Base-by-base conservation (phyloP, 495 filamentous ascomycete species). In the Lasiosphaeria hispida region DNA sequence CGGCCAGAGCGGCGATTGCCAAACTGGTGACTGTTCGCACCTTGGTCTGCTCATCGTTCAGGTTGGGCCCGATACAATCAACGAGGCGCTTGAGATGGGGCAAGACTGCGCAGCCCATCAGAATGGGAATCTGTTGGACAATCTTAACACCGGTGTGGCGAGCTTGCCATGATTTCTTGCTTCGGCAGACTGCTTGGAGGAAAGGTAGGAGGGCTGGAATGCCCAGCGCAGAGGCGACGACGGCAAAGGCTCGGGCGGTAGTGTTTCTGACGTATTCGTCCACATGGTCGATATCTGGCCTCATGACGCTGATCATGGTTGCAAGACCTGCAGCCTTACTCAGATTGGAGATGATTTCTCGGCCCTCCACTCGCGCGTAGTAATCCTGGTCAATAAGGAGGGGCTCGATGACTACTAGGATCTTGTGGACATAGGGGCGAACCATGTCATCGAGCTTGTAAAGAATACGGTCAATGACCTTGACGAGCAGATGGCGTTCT, bases 211-310 rank as follows among this genome's bases (percentile, higher is more conserved):
- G 84, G 10, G 92, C 91, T 8, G 95, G 95, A 44, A 99, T 97
- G 58, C 95, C 95, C 4, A 99, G 85, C 11, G 95, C 95, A 36
- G 92, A 96, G 11, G 95, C 95, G 19, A 99, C 95, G 5, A 97
- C 95, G 51, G 95, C 95, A 65, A 99, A 97, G 4, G 95, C 95
- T 75, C 95, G 83, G 58, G 95, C 95, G 5, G 95, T 99, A 1
- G 95, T 99, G 75, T 99, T 99, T 68, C 95, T 82, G n/a, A 99
- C 95, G 72, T 99, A 97, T 66, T 99, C 95, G 70, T 99, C 95
- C 4, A 91, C 89, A 58, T 97, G 93, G 62, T 99, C 95, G 66
- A 99, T 96, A 84, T 99, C 95, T 0, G 95, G 95, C 61, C 95
- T 83, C 94, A 99, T 97, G 6, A 90, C 92, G 76, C 91, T 96